A percentile compares a stretch with the other conserved stretches of the same genome.
Evolutionary conservation across 768 basidiomycete genomes (phyloP).

Genomic region (Russula ochroleuca): DNA sequence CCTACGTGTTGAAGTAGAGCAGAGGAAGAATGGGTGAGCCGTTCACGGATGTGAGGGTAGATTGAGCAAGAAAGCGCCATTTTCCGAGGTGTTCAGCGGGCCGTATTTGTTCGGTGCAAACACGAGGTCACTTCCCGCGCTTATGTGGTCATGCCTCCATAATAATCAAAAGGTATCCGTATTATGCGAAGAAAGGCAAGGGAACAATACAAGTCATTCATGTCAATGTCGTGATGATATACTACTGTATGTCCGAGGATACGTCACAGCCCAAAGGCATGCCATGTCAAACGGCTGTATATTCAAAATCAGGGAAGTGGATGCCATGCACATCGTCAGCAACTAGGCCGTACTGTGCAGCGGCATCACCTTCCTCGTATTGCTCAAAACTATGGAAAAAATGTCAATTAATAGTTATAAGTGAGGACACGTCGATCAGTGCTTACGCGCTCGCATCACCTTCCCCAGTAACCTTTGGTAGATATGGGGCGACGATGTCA

Average conservation of each 20-base stretch:
- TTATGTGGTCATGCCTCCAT: neutral
- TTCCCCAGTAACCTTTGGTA: slow-evolving; percentile 86
- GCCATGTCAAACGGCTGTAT: slow-evolving; percentile 40
- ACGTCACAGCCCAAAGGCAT: neutral
- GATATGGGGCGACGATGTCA: slow-evolving; percentile 93
- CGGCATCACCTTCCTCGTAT: slow-evolving; percentile 71
- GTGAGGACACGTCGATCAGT: neutral
- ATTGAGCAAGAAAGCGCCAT: slow-evolving; percentile 24
- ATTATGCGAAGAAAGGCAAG: slow-evolving; percentile 1
- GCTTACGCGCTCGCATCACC: slow-evolving; percentile 94
- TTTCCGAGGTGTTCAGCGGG: slow-evolving; percentile 21
- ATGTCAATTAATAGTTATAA: neutral
- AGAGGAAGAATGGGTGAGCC: slow-evolving; percentile 3
- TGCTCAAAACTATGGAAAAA: slow-evolving; percentile 55
- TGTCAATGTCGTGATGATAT: slow-evolving; percentile 20
- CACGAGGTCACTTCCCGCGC: slow-evolving; percentile 6
- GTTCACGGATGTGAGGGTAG: slow-evolving; percentile 21
- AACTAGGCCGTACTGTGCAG: slow-evolving; percentile 54
- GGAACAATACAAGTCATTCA: slow-evolving; percentile 18
- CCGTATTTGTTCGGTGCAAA: slow-evolving; percentile 25
- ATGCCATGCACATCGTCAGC: slow-evolving; percentile 59
- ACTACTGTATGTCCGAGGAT: neutral
- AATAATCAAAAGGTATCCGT: slow-evolving; percentile 18
- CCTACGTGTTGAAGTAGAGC: slow-evolving; percentile 7
- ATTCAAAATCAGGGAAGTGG: slow-evolving; percentile 77